Evolutionary conservation across 768 basidiomycete genomes (phyloP).

Genomic region (Lyophyllum decastes): DNA sequence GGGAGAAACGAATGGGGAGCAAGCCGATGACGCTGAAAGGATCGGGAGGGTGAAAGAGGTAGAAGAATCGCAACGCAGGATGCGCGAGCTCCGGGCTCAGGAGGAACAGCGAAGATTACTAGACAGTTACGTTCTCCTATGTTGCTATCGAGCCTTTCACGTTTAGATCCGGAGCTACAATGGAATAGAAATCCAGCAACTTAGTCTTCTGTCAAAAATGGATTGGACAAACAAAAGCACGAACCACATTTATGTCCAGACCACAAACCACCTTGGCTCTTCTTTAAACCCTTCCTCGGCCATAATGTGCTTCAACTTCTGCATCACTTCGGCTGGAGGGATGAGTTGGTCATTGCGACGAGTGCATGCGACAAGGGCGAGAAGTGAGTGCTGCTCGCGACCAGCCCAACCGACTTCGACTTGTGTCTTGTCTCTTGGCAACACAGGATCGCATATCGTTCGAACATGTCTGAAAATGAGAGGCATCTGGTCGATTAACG

Average conservation of each 20-base stretch:
- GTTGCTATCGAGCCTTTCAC: too few species aligned
- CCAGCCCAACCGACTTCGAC: neutral
- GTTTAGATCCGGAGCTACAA: too few species aligned
- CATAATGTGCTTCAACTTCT: neutral
- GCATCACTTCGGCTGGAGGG: neutral
- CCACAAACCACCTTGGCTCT: neutral
- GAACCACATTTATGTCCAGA: neutral
- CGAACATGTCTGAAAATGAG: neutral
- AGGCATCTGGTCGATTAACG: neutral
- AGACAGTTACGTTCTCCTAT: too few species aligned
- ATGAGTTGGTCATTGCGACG: neutral
- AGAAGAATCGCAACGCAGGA: too few species aligned
- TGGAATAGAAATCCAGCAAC: too few species aligned
- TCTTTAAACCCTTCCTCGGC: neutral
- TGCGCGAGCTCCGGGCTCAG: too few species aligned
- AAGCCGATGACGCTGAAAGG: too few species aligned
- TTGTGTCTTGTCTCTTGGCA: neutral
- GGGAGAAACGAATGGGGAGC: too few species aligned
- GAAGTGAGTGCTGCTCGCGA: neutral
- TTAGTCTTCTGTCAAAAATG: too few species aligned
- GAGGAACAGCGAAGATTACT: too few species aligned
- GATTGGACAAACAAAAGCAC: too few species aligned
- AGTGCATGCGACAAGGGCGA: neutral
- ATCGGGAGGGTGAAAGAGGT: too few species aligned
- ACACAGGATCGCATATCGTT: neutral